Evolutionary conservation across 306 rosid species (phyloP).

Genomic region (Erythrophleum fordii): DNA sequence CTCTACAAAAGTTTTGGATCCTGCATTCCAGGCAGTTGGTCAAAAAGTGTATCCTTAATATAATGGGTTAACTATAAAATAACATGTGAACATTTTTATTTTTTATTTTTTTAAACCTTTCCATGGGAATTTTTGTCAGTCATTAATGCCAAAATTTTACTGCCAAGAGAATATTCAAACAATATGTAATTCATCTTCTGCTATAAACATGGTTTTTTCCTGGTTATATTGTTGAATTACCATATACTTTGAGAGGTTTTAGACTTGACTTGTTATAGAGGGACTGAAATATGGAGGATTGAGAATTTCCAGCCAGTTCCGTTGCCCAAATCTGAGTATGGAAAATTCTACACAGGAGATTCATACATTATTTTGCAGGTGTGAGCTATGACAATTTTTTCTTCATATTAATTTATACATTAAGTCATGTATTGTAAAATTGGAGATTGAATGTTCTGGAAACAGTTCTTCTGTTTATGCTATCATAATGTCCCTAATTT

Average conservation of each 20-base stretch:
- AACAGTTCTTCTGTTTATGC: conserved; percentile 32
- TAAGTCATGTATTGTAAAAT: conserved; percentile 23
- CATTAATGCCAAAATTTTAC: conserved; percentile 1
- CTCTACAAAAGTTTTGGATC: conserved; percentile 86
- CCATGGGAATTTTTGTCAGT: neutral
- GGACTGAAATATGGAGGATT: conserved; percentile 98
- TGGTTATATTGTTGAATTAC: conserved; percentile 33
- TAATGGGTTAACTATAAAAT: conserved; percentile 36
- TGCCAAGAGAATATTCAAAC: conserved; percentile 9
- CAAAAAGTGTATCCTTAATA: conserved; percentile 92
- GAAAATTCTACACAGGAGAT: conserved; percentile 96
- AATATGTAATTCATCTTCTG: conserved; percentile 17
- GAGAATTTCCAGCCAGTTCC: conserved; percentile 96
- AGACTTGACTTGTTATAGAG: conserved; percentile 82
- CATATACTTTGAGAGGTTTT: conserved; percentile 42
- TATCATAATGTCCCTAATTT: conserved; percentile 3
- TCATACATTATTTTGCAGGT: conserved; percentile 93
- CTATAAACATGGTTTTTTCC: conserved; percentile 35
- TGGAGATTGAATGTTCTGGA: conserved; percentile 26
- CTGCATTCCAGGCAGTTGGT: conserved; percentile 98
- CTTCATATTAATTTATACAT: conserved; percentile 11
- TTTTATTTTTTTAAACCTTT: neutral
- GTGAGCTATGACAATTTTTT: conserved; percentile 33
- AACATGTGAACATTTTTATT: conserved; percentile 7
- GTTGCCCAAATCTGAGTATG: conserved; percentile 89